Percentiles rank a stretch among this genome's conserved stretches.
Evolutionary conservation across 495 filamentous ascomycete species (phyloP).

Genomic region (Aspergillus affinis): DNA sequence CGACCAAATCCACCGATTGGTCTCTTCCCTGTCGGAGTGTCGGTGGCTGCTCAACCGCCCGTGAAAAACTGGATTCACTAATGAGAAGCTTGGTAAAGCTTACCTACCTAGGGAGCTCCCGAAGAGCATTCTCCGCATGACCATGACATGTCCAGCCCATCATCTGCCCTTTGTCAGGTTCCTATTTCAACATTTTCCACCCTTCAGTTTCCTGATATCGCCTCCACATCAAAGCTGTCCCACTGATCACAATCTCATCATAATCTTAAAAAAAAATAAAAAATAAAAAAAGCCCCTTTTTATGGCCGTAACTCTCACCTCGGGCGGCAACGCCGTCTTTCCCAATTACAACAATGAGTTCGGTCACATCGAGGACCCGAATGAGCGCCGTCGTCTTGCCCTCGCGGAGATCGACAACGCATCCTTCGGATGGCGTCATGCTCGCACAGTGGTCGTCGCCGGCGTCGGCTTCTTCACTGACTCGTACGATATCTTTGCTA

Average conservation of each 20-base stretch:
- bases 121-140: background rate
- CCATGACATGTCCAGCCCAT: background rate
- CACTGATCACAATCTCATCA: background rate
- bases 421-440: constrained; percentile 77
- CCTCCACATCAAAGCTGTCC: background rate
- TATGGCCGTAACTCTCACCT: background rate
- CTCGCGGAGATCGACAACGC: constrained; percentile 79
- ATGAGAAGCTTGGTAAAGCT: background rate
- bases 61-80: background rate
- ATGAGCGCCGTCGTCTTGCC: constrained; percentile 71
- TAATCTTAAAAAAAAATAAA: too few species aligned
- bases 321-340: constrained; percentile 66
- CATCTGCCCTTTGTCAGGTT: background rate
- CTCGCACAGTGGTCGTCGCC: constrained; percentile 73
- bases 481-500: constrained; percentile 78
- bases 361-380: constrained; percentile 65
- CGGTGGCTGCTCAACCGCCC: background rate
- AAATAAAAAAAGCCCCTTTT: background rate
- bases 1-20: background rate
- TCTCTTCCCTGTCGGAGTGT: background rate
- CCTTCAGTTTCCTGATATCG: background rate
- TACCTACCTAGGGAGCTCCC: background rate
- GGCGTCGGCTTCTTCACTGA: constrained; percentile 86
- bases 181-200: background rate
- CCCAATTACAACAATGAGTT: constrained; percentile 62